Evolutionary conservation across 2,329 filamentous ascomycete genomes (phyloP).

Genomic region (Hypoxylon sp.): DNA sequence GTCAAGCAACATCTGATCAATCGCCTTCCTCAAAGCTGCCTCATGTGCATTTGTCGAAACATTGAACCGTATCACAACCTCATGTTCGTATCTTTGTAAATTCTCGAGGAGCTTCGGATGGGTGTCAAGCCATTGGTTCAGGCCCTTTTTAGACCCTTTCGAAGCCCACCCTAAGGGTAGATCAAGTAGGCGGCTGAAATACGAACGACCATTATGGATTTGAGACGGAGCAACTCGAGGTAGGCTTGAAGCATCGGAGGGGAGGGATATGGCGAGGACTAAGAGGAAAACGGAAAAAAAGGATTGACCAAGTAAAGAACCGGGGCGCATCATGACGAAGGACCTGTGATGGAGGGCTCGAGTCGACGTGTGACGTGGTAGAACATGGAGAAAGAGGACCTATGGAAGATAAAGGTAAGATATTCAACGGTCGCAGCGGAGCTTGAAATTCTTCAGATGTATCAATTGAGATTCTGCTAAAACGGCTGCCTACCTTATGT

Average conservation of each 20-base stretch:
- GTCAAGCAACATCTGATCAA: conserved; percentile 79
- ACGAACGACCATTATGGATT: conserved; percentile 42
- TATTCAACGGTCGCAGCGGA: background rate
- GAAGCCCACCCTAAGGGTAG: conserved; percentile 45
- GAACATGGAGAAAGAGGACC: conserved; percentile 22
- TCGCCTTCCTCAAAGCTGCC: conserved; percentile 50
- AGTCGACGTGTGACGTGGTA: conserved; percentile 24
- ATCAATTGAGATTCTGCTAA: conserved; percentile 4
- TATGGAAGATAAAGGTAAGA: background rate
- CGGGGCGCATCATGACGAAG: conserved; percentile 29
- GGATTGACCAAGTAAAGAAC: conserved; percentile 17
- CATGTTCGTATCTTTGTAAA: conserved; percentile 75
- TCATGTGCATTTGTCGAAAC: conserved; percentile 66
- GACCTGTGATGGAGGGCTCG: conserved; percentile 3
- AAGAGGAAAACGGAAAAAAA: conserved; percentile 23
- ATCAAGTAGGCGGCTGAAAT: conserved; percentile 49
- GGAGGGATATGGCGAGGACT: conserved; percentile 22
- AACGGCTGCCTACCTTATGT: conserved; percentile 3
- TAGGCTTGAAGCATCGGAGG: conserved; percentile 33
- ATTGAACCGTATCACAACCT: conserved; percentile 93
- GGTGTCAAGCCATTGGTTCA: conserved; percentile 49
- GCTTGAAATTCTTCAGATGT: conserved; percentile 4
- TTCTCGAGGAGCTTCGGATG: conserved; percentile 52
- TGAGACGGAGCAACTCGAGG: conserved; percentile 24
- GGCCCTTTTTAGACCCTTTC: conserved; percentile 42